Evolutionary conservation across 768 basidiomycete genomes (phyloP), one percentile per base, ranked within the genome.

Genomic region (Nevesoporus exiguus): DNA sequence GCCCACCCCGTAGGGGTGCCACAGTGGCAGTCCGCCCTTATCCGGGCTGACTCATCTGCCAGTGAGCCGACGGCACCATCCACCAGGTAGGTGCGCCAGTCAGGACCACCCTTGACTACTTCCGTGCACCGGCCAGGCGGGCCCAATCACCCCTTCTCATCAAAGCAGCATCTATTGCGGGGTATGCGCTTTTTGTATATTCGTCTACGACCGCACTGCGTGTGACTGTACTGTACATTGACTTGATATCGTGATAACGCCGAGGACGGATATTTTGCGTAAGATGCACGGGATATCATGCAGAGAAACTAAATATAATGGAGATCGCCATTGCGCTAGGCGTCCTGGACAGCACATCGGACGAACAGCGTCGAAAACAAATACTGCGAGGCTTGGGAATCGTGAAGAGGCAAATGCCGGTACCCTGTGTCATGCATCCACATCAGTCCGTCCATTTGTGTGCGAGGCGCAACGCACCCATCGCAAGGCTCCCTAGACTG

Each of bases 341-440:
- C 67, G 27, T 76, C 71, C 3, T 70, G 64, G 34, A 92, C 69
- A 17, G 77, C 71, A 43, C 86, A 80, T 51, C 80, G 73, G 21
- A 96, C 85, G 63, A 98, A 97, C 17, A 98, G 76, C n/a, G 94
- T 94, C 22, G 94, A 92, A 71, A 95, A 98, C 47, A 98, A 75
- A 64, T 87, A 90, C 64, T 94, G 93, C 36, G 88, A 87, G 41
- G 92, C 82, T 66, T 94, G 87, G 2, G 81, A 73, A 69, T 98
- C 96, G 63, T 93, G 90, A 33, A 98, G 73, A 0, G 96, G 93
- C 6, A 98, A 70, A 71, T 98, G 90, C 8, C 91, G 84, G 66
- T 87, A 98, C 2, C 96, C 95, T 92, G 42, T 6, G 21, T n/a
- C 14, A 14, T 13, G 7, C 41, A n/a, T 5, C 1, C 43, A 10